A percentile compares a stretch with the other conserved stretches of the same genome.
Evolutionary conservation across 2,329 filamentous ascomycete species (phyloP).

Genomic region (Xylariales sp.): DNA sequence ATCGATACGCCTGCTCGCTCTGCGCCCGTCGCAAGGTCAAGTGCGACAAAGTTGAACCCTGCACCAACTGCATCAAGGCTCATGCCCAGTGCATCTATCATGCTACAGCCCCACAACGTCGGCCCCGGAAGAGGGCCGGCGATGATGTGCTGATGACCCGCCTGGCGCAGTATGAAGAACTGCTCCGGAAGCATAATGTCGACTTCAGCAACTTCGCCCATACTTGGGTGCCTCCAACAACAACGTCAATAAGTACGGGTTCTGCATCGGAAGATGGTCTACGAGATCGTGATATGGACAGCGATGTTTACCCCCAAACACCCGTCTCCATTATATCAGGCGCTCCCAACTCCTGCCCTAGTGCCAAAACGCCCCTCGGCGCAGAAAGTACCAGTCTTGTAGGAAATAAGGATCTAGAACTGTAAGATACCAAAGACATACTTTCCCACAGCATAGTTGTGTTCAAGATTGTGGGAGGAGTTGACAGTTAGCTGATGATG

Average conservation of each 20-base stretch:
- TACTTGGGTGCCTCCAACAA: neutral
- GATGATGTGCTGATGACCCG: neutral
- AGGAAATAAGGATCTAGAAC: no score
- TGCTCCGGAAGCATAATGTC: neutral
- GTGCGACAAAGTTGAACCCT: neutral
- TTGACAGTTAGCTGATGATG: neutral
- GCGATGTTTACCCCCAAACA: no score
- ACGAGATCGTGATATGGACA: no score
- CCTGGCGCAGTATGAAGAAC: neutral
- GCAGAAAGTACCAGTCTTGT: no score
- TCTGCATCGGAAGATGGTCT: no score
- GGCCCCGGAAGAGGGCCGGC: neutral
- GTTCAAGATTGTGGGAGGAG: no score
- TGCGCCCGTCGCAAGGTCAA: neutral
- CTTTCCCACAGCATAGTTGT: no score
- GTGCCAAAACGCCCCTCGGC: no score
- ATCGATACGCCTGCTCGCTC: neutral
- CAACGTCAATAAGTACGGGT: no score
- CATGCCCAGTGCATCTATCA: neutral
- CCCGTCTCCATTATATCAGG: no score
- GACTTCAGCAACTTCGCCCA: neutral
- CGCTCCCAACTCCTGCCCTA: no score
- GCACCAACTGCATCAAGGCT: neutral
- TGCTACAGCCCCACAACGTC: neutral
- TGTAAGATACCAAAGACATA: no score